These are phyloP conservation scores for Phytophthora fragariaefolia DNA, from an alignment of 352 stramenopile species.

Conservation along the genomic window DNA sequence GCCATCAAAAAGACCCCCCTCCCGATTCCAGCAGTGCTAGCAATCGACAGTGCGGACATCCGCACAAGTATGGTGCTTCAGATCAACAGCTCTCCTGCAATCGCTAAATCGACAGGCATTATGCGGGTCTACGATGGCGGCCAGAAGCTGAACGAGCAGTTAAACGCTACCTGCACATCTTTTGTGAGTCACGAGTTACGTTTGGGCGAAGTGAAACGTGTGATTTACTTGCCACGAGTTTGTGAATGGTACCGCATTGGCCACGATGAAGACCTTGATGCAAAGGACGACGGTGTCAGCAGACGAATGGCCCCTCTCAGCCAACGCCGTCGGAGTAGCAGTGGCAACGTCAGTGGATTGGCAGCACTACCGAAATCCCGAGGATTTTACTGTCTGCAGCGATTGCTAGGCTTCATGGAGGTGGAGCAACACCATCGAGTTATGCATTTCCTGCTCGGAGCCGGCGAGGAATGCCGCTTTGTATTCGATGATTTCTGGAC, in stretches of 20 bases:
- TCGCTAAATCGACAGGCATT: constrained; percentile 28
- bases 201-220: constrained; percentile 43
- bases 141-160: constrained; percentile 66
- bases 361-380: constrained; percentile 42
- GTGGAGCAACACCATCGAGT: constrained; percentile 56
- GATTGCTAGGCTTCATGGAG: constrained; percentile 67
- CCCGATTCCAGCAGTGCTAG: constrained; percentile 44
- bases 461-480: constrained; percentile 62
- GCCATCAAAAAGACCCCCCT: constrained; percentile 25
- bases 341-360: constrained; percentile 20
- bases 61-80: constrained; percentile 89
- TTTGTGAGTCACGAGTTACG: constrained; percentile 53
- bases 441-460: constrained; percentile 64
- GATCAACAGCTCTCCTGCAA: constrained; percentile 48
- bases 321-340: constrained; percentile 24
- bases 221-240: constrained; percentile 63
- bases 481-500: constrained; percentile 75
- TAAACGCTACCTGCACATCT: constrained; percentile 60
- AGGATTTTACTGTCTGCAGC: constrained; percentile 73
- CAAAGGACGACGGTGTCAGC: constrained; percentile 25
- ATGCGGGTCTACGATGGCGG: constrained; percentile 78
- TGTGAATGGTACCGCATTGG: constrained; percentile 71
- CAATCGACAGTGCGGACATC: constrained; percentile 62
- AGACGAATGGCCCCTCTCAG: constrained; percentile 21
- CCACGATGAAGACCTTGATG: constrained; percentile 22